Base-by-base conservation (phyloP, 2,329 filamentous ascomycete genomes). In the Cladosporium phlei region DNA sequence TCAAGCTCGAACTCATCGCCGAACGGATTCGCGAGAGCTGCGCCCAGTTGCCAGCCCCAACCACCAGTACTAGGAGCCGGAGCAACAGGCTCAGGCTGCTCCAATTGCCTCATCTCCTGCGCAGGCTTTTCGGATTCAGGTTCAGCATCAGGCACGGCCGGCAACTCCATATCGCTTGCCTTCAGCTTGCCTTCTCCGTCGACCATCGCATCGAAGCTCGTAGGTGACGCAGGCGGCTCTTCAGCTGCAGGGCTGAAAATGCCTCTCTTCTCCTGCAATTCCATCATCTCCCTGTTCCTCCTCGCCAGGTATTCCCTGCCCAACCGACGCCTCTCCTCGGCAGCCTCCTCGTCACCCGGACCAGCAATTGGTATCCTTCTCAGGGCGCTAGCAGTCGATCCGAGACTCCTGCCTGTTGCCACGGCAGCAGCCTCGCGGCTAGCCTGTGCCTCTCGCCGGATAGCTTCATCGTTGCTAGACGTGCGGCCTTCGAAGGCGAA, bases 21-120 rank as follows among this genome's bases (percentile, higher is more conserved):
- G 52, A 75, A 75, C 4, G 72, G 71, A 42, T 74, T 70, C 1
- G 66, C 64, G 20, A 66, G 65, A 4, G 58, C 57, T 20, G 70
- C 60, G 12, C 71, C 72, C 38, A 62, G 55, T 10, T 63, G 59
- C 52, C 72, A 45, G n/a, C 37, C 37, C 42, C 42, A 69, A 4
- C 66, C 69, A 61, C 46, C 63, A 19, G 45, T 46, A 35, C 47
- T 51, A 16, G 59, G 55, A 16, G 53, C 48, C 14, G 19, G 50
- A 16, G 48, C 54, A 12, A 47, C 30, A 8, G 24, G 14, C 12
- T 49, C 22, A 32, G 33, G 35, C 1, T 60, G 30, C 5, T 58
- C 55, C 12, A 57, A 52, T 9, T 37, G 52, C 47, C 60, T 54
- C 12, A 59, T 54, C 42, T 61, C 37, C 14, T 54, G 48, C 24